Percentiles rank a stretch among this genome's conserved stretches.
These are phyloP conservation scores for Scytalidium sp. DNA, from an alignment of 2,329 filamentous ascomycete species.

Conservation along the genomic window DNA sequence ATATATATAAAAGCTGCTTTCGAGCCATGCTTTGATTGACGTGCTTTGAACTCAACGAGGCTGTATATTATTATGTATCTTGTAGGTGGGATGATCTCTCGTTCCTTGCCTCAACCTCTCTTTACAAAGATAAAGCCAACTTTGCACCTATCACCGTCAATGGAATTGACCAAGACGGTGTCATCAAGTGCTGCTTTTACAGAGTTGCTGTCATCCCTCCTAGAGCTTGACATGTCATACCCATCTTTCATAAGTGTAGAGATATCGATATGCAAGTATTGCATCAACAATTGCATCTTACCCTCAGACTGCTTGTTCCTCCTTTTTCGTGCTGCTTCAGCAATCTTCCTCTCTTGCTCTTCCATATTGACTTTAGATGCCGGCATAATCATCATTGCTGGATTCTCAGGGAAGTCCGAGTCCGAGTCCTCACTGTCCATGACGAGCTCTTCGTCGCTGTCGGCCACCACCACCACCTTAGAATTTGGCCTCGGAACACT, in stretches of 20 bases:
- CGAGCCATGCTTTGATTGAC: too few species aligned
- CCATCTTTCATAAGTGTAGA: conserved; percentile 30
- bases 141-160: conserved; percentile 38
- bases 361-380: conserved; percentile 43
- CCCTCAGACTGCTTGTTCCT: conserved; percentile 25
- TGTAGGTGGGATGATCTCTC: too few species aligned
- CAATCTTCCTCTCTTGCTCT: conserved; percentile 38
- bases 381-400: conserved; percentile 26
- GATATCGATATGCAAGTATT: conserved; percentile 50
- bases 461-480: conserved; percentile 4
- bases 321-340: conserved; percentile 26
- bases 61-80: too few species aligned
- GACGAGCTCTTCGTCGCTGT: conserved; percentile 16
- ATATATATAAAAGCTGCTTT: too few species aligned
- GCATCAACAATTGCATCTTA: conserved; percentile 49
- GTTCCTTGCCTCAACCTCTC: conserved; percentile 4
- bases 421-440: conserved; percentile 25
- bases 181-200: conserved; percentile 41
- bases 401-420: conserved; percentile 12
- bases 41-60: too few species aligned
- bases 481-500: background rate
- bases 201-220: conserved; percentile 30
- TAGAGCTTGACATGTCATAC: conserved; percentile 26
- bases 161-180: conserved; percentile 42
- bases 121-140: conserved; percentile 49